Percentiles rank a stretch among this genome's conserved stretches.
Evolutionary conservation across 805 yeast species (phyloP).

Genomic region (Teunomyces lycoperdinae): DNA sequence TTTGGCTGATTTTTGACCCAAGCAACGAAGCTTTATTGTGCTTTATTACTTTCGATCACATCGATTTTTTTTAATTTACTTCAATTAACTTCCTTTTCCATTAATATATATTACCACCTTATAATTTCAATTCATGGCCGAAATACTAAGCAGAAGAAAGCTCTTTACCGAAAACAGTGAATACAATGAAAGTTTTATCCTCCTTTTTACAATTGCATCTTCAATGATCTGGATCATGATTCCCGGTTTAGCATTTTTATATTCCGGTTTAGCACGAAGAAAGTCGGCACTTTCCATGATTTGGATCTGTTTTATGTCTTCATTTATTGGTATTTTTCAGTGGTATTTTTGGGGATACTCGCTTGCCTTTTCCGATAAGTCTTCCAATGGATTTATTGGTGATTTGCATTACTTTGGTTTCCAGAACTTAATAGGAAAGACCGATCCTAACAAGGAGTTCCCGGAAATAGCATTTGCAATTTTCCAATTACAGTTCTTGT

Average conservation of each 20-base stretch:
- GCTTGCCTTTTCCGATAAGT: constrained; percentile 76
- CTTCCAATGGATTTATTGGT: constrained; percentile 85
- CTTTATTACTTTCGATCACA: neutral
- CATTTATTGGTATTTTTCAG: constrained; percentile 73
- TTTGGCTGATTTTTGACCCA: neutral
- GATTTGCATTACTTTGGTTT: constrained; percentile 81
- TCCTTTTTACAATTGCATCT: constrained; percentile 55
- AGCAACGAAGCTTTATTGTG: neutral
- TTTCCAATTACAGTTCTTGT: constrained; percentile 87
- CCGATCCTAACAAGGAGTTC: constrained; percentile 37
- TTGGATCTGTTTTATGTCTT: constrained; percentile 73
- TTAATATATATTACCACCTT: neutral
- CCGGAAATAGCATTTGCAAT: constrained; percentile 85
- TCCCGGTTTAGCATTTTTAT: constrained; percentile 90
- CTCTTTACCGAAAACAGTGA: constrained; percentile 34
- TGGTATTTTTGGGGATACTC: constrained; percentile 99
- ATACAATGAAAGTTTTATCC: constrained; percentile 25
- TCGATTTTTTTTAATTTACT: neutral
- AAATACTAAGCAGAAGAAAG: constrained; percentile 27
- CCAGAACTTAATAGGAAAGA: constrained; percentile 54
- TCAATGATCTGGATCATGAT: constrained; percentile 86
- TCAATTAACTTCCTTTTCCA: neutral
- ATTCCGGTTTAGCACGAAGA: constrained; percentile 87
- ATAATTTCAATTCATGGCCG: constrained; percentile 4
- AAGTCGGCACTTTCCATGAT: constrained; percentile 86